phyloP scores from a whole-genome alignment of 2,329 filamentous ascomycete genomes.

The Hypoxylon sp. region DNA sequence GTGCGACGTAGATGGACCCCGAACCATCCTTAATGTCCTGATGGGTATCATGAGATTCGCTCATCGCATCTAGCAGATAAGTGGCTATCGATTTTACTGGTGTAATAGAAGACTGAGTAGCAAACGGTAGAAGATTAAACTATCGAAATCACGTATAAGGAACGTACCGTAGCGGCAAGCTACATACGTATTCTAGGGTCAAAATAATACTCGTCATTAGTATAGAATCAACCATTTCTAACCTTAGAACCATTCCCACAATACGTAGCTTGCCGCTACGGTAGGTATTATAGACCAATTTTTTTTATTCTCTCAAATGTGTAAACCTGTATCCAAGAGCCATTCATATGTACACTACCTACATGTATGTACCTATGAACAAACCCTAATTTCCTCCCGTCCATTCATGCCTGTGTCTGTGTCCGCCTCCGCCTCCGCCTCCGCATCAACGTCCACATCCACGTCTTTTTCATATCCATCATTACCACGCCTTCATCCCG shows the following conservation, averaged over 20 bases:
- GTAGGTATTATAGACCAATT: not conserved
- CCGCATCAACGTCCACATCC: not conserved
- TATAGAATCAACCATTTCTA: no score
- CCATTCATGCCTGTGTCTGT: not conserved
- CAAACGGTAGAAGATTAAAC: not conserved
- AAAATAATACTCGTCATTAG: no score
- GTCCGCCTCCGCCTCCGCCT: not conserved
- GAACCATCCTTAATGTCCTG: no score
- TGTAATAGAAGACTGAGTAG: not conserved
- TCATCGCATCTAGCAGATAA: not conserved
- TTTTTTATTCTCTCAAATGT: conserved; percentile 6
- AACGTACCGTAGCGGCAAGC: no score
- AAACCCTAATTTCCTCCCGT: conserved; percentile 1
- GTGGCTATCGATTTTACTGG: not conserved
- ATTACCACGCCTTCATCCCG: not conserved
- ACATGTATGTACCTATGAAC: not conserved
- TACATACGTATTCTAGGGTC: no score
- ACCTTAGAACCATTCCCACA: no score
- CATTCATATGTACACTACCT: not conserved
- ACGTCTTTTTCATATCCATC: not conserved
- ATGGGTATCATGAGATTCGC: not conserved
- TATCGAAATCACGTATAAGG: not conserved
- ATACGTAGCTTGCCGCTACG: no score
- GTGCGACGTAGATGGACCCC: not conserved
- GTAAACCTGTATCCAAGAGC: not conserved